Percentiles rank a stretch among this genome's conserved stretches.
These are phyloP conservation scores for Phaseolus lunatus DNA, from an alignment of 306 rosid species.

Conservation along the genomic window DNA sequence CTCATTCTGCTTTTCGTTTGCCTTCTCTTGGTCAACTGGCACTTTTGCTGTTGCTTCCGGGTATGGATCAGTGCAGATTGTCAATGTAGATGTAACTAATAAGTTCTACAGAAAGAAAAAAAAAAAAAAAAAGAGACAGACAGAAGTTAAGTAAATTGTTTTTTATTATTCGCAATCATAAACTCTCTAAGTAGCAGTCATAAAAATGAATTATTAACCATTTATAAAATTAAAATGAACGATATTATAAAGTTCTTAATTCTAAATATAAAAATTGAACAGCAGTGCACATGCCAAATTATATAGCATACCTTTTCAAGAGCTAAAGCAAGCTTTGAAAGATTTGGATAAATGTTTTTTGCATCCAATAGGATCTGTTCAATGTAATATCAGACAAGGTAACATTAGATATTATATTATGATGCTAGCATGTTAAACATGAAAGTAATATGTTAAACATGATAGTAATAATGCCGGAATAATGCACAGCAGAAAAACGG, in stretches of 20 bases:
- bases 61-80: constrained; percentile 59
- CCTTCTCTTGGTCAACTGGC: constrained; percentile 54
- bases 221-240: neutral
- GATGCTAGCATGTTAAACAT: constrained; percentile 29
- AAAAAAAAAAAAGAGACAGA: constrained; percentile 39
- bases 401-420: constrained; percentile 9
- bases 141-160: constrained; percentile 28
- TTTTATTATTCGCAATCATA: constrained; percentile 8
- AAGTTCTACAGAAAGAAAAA: constrained; percentile 67
- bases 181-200: constrained; percentile 9
- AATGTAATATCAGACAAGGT: constrained; percentile 30
- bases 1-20: constrained; percentile 59
- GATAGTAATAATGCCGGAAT: neutral
- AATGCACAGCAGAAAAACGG: constrained; percentile 7
- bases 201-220: constrained; percentile 17
- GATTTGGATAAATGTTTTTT: constrained; percentile 75
- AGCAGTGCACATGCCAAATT: constrained; percentile 8
- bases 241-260: constrained; percentile 9
- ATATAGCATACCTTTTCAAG: constrained; percentile 82
- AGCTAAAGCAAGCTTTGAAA: constrained; percentile 91
- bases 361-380: constrained; percentile 89
- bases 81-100: constrained; percentile 81
- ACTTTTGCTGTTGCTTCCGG: constrained; percentile 54
- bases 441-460: constrained; percentile 17
- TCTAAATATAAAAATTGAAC: constrained; percentile 36